Base-by-base conservation (phyloP, 768 basidiomycete species). In the Leccinellum albellum region DNA sequence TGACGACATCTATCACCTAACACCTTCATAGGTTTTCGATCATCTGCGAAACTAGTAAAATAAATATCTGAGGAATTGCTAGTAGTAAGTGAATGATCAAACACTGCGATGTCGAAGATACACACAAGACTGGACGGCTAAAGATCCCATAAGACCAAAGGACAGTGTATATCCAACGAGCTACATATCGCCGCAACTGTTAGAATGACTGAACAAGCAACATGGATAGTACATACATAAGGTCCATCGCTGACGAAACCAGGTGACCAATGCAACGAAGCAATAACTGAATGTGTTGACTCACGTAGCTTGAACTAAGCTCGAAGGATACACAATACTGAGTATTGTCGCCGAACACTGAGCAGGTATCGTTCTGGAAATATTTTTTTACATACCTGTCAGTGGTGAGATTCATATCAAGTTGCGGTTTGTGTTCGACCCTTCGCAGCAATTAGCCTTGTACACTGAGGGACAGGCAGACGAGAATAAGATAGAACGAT, bases 121-220 rank as follows among this genome's bases (percentile, higher is more conserved):
- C 33, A 35, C 17, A 35, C 33, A 35, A 35, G 33, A 15, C 33
- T 35, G 33, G 29, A 66, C 54, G 3, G 4, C 35, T 14, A 35
- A 35, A 35, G 33, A 35, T 17, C 60, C 66, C 58, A 60, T 54
- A 12, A 66, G 50, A 0, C n/a, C 37, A 5, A 62, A 68, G 48
- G 50, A 42, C 0, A 59, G n/a, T 1, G 61, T 60, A 10, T 62
- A 65, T 35, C 65, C 62, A 17, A 67, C 26, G 5, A 55, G 28
- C 64, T 68, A 15, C 2, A 20, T 6, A 20, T 7, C 14, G 24
- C 10, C 26, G 13, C 56, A 28, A 21, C n/a, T n/a, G 46, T 26
- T 37, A 44, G 1, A n/a, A 33, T 3, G 17, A 4, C 20, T n/a
- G n/a, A n/a, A n/a, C n/a, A n/a, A 44, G 20, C 12, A 13, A 13